phyloP scores from a whole-genome alignment of 129 eudicot species.

The Flaveria linearis region DNA sequence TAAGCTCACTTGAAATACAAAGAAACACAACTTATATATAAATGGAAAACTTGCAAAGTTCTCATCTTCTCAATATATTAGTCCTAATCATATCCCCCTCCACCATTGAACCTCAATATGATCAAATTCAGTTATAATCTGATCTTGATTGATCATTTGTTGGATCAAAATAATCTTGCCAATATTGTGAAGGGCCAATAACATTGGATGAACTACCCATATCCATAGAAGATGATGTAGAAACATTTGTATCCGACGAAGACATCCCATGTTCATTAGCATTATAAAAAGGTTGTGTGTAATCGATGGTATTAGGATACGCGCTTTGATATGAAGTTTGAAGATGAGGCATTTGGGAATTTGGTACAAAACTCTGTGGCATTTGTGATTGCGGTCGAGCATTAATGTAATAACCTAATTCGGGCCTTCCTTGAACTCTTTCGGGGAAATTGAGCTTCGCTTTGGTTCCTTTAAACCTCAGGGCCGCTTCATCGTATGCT shows the following conservation, averaged over 20 bases:
- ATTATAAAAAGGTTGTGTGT: constrained; percentile 27
- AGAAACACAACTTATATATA: background rate
- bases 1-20: constrained; percentile 19
- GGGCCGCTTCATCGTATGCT: constrained; percentile 86
- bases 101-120: constrained; percentile 5
- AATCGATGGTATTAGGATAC: constrained; percentile 34
- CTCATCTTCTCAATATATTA: background rate
- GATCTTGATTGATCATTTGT: constrained; percentile 29
- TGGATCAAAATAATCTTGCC: constrained; percentile 41
- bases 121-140: background rate
- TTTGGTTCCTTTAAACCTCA: constrained; percentile 74
- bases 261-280: constrained; percentile 21
- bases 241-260: constrained; percentile 22
- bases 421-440: constrained; percentile 58
- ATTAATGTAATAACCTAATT: constrained; percentile 31
- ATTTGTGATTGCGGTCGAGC: constrained; percentile 25
- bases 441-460: constrained; percentile 88
- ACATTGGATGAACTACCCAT: constrained; percentile 37
- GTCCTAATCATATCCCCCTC: background rate
- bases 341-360: background rate
- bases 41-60: constrained; percentile 17
- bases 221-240: constrained; percentile 30
- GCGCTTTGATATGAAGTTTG: constrained; percentile 37
- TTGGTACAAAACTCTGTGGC: constrained; percentile 13
- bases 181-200: constrained; percentile 28